A percentile compares a stretch with the other conserved stretches of the same genome.
Conservation (phyloP, 1,284 basidiomycete species). For the Fomitiporia mediterranea region DNA sequence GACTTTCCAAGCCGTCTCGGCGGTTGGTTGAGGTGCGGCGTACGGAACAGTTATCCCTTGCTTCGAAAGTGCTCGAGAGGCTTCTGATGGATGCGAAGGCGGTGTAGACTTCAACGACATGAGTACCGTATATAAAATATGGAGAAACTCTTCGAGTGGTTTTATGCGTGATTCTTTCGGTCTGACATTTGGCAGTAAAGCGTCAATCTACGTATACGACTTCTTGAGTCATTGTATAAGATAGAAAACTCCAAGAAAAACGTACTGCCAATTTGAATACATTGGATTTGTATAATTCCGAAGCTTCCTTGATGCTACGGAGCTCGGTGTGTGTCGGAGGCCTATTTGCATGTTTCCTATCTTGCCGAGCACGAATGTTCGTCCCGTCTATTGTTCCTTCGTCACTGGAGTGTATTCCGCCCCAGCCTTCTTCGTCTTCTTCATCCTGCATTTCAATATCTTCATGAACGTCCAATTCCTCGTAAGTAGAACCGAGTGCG, state of each 20-base stretch:
- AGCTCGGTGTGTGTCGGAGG: conserved; percentile 72
- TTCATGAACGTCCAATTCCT: not conserved
- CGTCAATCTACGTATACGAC: conserved; percentile 67
- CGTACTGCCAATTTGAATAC: conserved; percentile 78
- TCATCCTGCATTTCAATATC: conserved; percentile 27
- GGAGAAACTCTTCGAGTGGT: conserved; percentile 60
- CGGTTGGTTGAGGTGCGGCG: conserved; percentile 55
- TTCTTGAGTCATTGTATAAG: conserved; percentile 21
- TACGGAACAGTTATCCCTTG: conserved; percentile 57
- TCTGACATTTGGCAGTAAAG: conserved; percentile 72
- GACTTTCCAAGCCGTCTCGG: conserved; percentile 75
- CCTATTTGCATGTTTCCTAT: conserved; percentile 34
- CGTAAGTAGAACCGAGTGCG: not conserved
- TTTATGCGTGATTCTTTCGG: conserved; percentile 56
- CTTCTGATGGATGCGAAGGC: conserved; percentile 63
- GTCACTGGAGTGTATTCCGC: conserved; percentile 20
- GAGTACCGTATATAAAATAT: conserved; percentile 56
- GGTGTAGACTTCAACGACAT: conserved; percentile 50
- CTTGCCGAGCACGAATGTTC: not conserved
- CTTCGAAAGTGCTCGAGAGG: conserved; percentile 47
- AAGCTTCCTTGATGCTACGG: conserved; percentile 68
- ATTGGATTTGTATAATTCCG: conserved; percentile 76
- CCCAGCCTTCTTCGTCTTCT: conserved; percentile 29
- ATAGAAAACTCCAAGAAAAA: conserved; percentile 3
- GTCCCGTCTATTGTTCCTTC: conserved; percentile 2